Evolutionary conservation across 495 filamentous ascomycete genomes (phyloP), one percentile per base, ranked within the genome.

Genomic region (Penicillium antarcticum): DNA sequence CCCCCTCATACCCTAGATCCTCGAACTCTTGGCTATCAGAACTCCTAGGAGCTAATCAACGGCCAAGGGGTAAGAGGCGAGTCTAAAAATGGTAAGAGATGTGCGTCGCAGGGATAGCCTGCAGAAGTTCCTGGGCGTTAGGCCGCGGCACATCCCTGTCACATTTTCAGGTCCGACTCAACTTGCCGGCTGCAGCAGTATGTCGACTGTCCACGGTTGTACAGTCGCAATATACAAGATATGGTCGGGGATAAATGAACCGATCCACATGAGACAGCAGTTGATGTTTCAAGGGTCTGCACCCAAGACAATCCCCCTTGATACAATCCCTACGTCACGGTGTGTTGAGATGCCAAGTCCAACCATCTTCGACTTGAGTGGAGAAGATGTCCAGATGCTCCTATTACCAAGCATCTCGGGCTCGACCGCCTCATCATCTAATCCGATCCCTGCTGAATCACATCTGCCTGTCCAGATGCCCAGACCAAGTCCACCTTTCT

Each of bases 341-440:
- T 13, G 19, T 17, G 5, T 40, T 33, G 32, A 12, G 16, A 49
- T 40, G 52, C 52, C 45, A 45, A 55, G 35, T 19, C 21, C 44
- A 42, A 35, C 21, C 23, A 26, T 48, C 14, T 19, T 6, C 3
- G 14, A 24, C 16, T n/a, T 42, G 34, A 45, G 37, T 53, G 49
- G 45, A 49, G 43, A 10, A 16, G 26, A 18, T 11, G 26, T 40
- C 47, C 52, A 51, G 21, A 55, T 34, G 24, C 39, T 14, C 45
- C 53, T 23, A 61, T 63, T 63, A 63, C 53, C 57, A 61, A 61
- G 51, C 57, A 57, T 18, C 36, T 23, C 18, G 53, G 60, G 32
- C 60, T 63, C 60, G 57, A 52, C 53, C 53, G 19, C 38, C 45
- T 46, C 19, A 42, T 42, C 58, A 50, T 23, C 29, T 32, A 51